Evolutionary conservation across 768 basidiomycete species (phyloP), one percentile per base, ranked within the genome.

Genomic region (Termitomyces titanicus): DNA sequence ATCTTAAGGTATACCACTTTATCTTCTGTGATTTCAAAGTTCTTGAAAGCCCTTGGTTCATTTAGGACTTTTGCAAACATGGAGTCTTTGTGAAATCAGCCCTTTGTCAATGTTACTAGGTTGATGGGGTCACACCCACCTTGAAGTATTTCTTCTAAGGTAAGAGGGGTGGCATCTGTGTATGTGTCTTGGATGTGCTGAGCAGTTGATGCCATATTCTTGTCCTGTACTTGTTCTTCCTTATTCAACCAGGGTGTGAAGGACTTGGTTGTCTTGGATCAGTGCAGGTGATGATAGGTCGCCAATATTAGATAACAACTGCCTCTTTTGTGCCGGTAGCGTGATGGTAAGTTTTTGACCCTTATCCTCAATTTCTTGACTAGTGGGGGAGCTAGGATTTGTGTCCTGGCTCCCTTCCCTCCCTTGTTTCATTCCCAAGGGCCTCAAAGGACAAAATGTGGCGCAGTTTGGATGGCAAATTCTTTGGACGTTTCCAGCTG

Each of bases 41-140:
- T 70, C 11, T 63, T 56, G 29, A 29, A 29, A 4, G 29, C 29
- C 29, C 9, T 29, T 29, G 29, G 29, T 4, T 29, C 9, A 3
- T 57, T 55, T 0, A 70, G 5, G 12, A 76, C 62, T 0, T 48
- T 18, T 3, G 53, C 51, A 49, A 72, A 75, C 51, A 70, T 69
- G 0, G 43, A 3, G 42, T 75, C 72, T 11, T 69, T 60, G 0
- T 5, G 18, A 43, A 74, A 74, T 17, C 24, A 20, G 18, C 43
- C 25, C 18, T 40, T 13, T 15, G 57, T 39, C 8, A 40, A 17
- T 17, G 31, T 37, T 6, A 43, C 11, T 15, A 60, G 18, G 18
- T 60, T 45, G 4, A 60, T 54, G 11, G 44, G 24, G 9, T 37
- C 38, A 2, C 48, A 52, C 18, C 54, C 57, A 40, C 51, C 18